phyloP scores from a whole-genome alignment of 768 basidiomycete species.

The Lentinula guzmanii region DNA sequence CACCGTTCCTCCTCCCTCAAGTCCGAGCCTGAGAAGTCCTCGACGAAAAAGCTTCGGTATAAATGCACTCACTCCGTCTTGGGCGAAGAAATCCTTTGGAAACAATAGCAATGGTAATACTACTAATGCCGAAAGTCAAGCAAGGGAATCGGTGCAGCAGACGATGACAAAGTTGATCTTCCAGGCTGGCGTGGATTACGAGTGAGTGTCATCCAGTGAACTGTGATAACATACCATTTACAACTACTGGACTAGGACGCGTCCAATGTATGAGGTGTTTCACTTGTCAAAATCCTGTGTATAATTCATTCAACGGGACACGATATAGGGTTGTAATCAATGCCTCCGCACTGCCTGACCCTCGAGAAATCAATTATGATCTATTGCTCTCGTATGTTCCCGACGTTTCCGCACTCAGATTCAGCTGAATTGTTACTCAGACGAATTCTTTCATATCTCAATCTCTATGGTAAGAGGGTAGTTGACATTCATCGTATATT shows the following conservation, averaged over 20 bases:
- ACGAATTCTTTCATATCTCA: conserved; percentile 71
- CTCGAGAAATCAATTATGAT: conserved; percentile 71
- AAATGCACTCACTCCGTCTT: conserved; percentile 40
- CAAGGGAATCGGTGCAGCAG: conserved; percentile 48
- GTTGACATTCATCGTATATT: neutral
- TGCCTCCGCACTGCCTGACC: conserved; percentile 80
- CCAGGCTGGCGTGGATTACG: conserved; percentile 86
- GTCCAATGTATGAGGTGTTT: conserved; percentile 64
- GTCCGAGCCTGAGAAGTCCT: conserved; percentile 12
- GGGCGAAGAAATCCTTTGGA: conserved; percentile 35
- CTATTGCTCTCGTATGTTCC: conserved; percentile 59
- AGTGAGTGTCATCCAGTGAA: conserved; percentile 44
- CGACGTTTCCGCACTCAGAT: neutral
- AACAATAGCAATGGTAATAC: conserved; percentile 13
- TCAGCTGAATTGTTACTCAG: conserved; percentile 27
- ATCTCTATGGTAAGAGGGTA: conserved; percentile 66
- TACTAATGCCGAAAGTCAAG: conserved; percentile 15
- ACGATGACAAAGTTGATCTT: conserved; percentile 72
- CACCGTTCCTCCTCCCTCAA: neutral
- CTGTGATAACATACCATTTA: neutral
- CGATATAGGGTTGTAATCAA: conserved; percentile 69
- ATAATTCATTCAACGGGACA: conserved; percentile 2
- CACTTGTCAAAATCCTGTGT: conserved; percentile 5
- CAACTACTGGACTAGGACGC: conserved; percentile 46
- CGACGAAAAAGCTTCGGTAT: conserved; percentile 22